Base-by-base conservation (phyloP, 768 basidiomycete genomes). In the Infundibulicybe gibba region DNA sequence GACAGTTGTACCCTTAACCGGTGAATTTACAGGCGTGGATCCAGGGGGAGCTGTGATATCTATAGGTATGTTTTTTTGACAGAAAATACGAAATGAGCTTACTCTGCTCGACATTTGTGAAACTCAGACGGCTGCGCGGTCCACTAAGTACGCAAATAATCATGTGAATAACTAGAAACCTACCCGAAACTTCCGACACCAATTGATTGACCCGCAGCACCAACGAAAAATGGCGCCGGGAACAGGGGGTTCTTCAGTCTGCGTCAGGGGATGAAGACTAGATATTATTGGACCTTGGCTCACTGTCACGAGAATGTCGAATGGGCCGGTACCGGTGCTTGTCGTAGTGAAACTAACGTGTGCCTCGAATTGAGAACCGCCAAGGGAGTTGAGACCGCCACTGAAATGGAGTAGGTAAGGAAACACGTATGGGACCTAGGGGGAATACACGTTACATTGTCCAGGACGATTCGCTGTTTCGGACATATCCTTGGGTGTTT, bases 71-170 rank as follows among this genome's bases (percentile, higher is more conserved):
- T 5, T 3, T 25, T 8, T 16, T 19, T 41, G n/a, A 35, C 33
- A 11, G 21, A 30, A 40, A 19, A 43, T 33, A 16, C 11, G 13
- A 42, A 15, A n/a, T n/a, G 12, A 32, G 17, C 64, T 54, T 53
- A 74, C 72, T 72, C 39, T 57, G 52, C 16, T 64, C 57, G 14
- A 70, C 69, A 44, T 69, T 68, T 10, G 60, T 63, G 55, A 71
- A 69, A 14, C 44, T 53, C 32, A 72, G 48, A 33, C 51, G 55
- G 43, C 74, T 75, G 47, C 37, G 31, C 4, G 16, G 10, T 41
- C 40, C 10, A 21, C 21, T 12, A 19, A 44, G 37, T 5, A 39
- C 19, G 10, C 16, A 8, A 21, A 19, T 41, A n/a, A 15, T 20
- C 39, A 13, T 19, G n/a, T 50, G 13, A 16, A n/a, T 3, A 6